These are phyloP conservation scores for Arabidopsis arenosa DNA, from an alignment of 345 rosid species.

Conservation along the genomic window DNA sequence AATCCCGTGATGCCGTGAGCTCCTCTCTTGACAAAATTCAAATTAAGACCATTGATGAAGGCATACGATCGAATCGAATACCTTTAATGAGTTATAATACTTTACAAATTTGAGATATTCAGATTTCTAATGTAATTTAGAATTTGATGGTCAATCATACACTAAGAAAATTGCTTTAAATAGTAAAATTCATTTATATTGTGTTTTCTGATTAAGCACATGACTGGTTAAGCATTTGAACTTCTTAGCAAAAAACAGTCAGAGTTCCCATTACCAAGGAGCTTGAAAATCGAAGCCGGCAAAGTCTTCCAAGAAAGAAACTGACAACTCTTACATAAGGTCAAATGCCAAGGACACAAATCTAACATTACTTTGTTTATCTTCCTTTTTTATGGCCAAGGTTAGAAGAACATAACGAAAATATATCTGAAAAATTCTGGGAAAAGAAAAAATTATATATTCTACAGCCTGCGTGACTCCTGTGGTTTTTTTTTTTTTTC, in stretches of 20 bases:
- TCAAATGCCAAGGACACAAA: not conserved
- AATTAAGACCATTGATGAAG: not conserved
- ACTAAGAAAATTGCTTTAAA: not conserved
- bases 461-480: slow-evolving; percentile 38
- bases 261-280: not conserved
- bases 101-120: not conserved
- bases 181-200: not conserved
- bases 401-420: not conserved
- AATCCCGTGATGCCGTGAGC: slow-evolving; percentile 38
- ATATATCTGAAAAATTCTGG: slow-evolving; percentile 4
- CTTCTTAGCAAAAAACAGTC: not conserved
- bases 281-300: not conserved
- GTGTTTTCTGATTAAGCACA: not conserved
- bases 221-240: not conserved
- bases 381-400: not conserved
- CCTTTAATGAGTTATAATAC: slow-evolving; percentile 3
- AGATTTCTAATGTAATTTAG: not conserved
- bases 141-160: not conserved
- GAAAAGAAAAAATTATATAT: slow-evolving; percentile 22
- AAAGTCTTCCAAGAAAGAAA: not conserved
- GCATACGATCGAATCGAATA: not conserved
- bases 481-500: slow-evolving; percentile 22
- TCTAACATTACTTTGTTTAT: not conserved
- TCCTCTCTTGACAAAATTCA: not conserved
- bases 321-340: not conserved